phyloP scores from a whole-genome alignment of 1,139 yeast species.

The Debaryomyces udenii region DNA sequence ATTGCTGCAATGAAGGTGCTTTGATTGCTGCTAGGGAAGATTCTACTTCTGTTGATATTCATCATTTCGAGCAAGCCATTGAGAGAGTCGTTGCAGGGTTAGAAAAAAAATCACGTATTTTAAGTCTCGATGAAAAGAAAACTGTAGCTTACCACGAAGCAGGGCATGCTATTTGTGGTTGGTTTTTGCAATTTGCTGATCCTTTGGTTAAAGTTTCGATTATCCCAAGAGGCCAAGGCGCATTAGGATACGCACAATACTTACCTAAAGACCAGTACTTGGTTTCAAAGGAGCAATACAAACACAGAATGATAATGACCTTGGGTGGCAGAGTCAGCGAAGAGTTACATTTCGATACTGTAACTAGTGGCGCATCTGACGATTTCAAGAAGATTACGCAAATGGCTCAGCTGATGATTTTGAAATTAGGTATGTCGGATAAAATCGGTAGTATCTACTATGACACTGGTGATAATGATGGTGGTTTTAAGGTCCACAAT shows the following conservation, averaged over 20 bases:
- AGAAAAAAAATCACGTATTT: constrained; percentile 69
- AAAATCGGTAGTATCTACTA: constrained; percentile 65
- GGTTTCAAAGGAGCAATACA: constrained; percentile 64
- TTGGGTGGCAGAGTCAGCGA: constrained; percentile 81
- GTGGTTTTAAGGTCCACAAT: constrained; percentile 60
- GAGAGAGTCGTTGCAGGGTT: constrained; percentile 83
- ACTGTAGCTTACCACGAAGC: constrained; percentile 84
- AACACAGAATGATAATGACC: constrained; percentile 79
- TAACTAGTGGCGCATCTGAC: constrained; percentile 80
- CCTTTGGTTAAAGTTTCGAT: constrained; percentile 80
- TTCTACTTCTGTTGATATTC: constrained; percentile 54
- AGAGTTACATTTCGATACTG: constrained; percentile 74
- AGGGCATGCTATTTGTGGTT: constrained; percentile 81
- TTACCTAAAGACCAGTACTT: constrained; percentile 77
- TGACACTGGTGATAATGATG: constrained; percentile 47
- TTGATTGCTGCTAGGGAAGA: constrained; percentile 76
- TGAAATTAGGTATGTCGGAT: constrained; percentile 74
- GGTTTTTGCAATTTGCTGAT: constrained; percentile 73
- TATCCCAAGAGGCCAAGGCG: constrained; percentile 84
- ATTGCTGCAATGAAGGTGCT: constrained; percentile 83
- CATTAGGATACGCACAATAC: constrained; percentile 82
- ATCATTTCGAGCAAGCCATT: constrained; percentile 78
- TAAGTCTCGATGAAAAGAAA: constrained; percentile 71
- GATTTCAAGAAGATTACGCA: constrained; percentile 79
- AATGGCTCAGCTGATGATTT: constrained; percentile 79